These are phyloP conservation scores for Cicer pinnatifidum DNA, from an alignment of 306 rosid genomes.

Conservation along the genomic window DNA sequence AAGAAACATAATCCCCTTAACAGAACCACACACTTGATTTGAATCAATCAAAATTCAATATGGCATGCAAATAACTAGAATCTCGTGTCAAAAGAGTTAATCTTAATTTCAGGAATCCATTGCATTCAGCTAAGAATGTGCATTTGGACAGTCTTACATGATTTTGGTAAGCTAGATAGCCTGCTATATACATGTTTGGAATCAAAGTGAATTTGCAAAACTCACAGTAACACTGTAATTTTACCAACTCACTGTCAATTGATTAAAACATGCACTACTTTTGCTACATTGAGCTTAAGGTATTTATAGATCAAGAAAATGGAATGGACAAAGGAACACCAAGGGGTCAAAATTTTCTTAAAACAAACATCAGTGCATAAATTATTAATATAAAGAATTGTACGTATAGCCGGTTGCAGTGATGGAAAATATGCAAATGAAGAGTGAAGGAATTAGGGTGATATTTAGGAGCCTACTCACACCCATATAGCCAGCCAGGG, in stretches of 20 bases:
- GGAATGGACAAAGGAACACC: slow-evolving; percentile 23
- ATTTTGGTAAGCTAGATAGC: slow-evolving; percentile 5
- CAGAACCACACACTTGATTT: neutral
- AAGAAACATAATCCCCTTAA: neutral
- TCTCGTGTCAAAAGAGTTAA: neutral
- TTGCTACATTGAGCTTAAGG: slow-evolving; percentile 17
- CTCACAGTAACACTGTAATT: neutral
- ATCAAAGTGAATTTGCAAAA: neutral
- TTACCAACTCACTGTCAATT: neutral
- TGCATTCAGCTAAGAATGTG: slow-evolving; percentile 33
- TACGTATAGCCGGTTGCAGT: slow-evolving; percentile 83
- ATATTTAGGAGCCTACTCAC: slow-evolving; percentile 73
- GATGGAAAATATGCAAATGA: slow-evolving; percentile 80
- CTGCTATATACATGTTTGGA: neutral
- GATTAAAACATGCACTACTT: neutral
- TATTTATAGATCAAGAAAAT: slow-evolving; percentile 30
- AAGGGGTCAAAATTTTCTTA: slow-evolving; percentile 32
- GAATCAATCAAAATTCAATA: neutral
- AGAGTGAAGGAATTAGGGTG: slow-evolving; percentile 84
- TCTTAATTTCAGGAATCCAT: neutral
- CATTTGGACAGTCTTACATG: slow-evolving; percentile 32
- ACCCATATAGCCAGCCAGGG: slow-evolving; percentile 80
- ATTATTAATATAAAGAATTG: slow-evolving; percentile 81
- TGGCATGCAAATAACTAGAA: neutral
- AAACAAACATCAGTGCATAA: slow-evolving; percentile 10